Evolutionary conservation across 179 eudicot species (phyloP), one percentile per base, ranked within the genome.

Genomic region (Gypsophila paniculata): DNA sequence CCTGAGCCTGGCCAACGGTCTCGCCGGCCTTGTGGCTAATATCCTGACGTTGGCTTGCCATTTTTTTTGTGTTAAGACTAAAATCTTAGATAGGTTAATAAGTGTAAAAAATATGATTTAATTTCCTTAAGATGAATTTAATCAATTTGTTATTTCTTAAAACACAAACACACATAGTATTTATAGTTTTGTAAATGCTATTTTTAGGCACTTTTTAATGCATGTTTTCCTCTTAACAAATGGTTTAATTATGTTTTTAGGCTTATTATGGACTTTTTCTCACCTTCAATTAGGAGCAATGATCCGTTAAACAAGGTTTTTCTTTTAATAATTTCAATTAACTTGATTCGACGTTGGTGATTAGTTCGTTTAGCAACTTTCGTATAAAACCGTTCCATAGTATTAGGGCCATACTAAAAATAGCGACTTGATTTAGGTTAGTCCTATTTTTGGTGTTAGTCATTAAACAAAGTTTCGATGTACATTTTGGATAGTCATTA

Each of bases 31-130:
- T 52, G 29, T 79, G 71, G 73, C 67, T 75, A 5, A 79, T 42
- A 12, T 75, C 68, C 52, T 68, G 76, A 25, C 38, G 70, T 52
- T 61, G 70, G 77, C 82, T 79, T 68, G 79, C 82, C 82, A 79
- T 79, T 79, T 68, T 42, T 42, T 42, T 6, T 17, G 49, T 68
- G 0, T 49, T 11, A n/a, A 32, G 46, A 62, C 48, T 60, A 36
- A 66, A 68, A n/a, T 19, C 15, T 58, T 4, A 42, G n/a, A n/a
- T n/a, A n/a, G n/a, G 8, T 25, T 23, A 23, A 19, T 8, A n/a
- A 25, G 0, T 66, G 0, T 66, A 0, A 46, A 19, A 36, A 14
- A 39, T 38, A 19, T 14, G 44, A 61, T 42, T 25, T 4, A 38
- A 38, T 18, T 10, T 18, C 3, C 17, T 64, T 64, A 48, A 64